These are phyloP conservation scores for Ustilago loliicola DNA, from an alignment of 1,284 basidiomycete genomes.

Conservation along the genomic window DNA sequence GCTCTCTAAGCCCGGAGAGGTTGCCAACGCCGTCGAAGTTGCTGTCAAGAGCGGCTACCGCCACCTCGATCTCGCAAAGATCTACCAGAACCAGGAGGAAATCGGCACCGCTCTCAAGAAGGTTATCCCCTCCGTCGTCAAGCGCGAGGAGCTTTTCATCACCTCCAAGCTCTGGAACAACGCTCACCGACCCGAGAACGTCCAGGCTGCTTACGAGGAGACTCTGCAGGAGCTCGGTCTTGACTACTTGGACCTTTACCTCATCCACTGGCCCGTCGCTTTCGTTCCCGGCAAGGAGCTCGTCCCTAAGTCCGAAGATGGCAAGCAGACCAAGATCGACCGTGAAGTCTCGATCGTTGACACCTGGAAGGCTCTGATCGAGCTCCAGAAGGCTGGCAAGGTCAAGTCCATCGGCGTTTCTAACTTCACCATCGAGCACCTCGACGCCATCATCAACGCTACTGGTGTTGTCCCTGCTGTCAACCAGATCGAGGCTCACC, in stretches of 20 bases:
- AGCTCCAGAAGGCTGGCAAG: conserved; percentile 72
- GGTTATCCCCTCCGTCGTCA: conserved; percentile 69
- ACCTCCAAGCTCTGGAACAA: conserved; percentile 77
- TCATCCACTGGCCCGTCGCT: conserved; percentile 87
- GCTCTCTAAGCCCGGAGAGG: conserved; percentile 82
- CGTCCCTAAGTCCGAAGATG: conserved; percentile 74
- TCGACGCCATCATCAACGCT: conserved; percentile 80
- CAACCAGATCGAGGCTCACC: conserved; percentile 89
- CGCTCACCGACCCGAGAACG: conserved; percentile 73
- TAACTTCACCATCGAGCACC: conserved; percentile 80
- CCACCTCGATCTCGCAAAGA: conserved; percentile 66
- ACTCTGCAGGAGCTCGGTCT: conserved; percentile 71
- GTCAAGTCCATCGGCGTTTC: conserved; percentile 76
- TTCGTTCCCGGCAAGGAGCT: conserved; percentile 69
- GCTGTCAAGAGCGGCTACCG: conserved; percentile 65
- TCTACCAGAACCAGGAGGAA: conserved; percentile 69
- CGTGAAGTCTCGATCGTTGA: conserved; percentile 77
- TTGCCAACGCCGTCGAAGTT: conserved; percentile 76
- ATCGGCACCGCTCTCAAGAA: conserved; percentile 73
- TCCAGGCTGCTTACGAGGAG: conserved; percentile 70
- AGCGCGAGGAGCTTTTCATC: conserved; percentile 73
- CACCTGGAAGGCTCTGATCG: conserved; percentile 84
- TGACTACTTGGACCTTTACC: conserved; percentile 73
- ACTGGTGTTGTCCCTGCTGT: conserved; percentile 82
- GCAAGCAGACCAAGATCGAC: conserved; percentile 75